These are phyloP conservation scores for Vanderwaltozyma yarrowii DNA, from an alignment of 805 yeast genomes.

Conservation along the genomic window DNA sequence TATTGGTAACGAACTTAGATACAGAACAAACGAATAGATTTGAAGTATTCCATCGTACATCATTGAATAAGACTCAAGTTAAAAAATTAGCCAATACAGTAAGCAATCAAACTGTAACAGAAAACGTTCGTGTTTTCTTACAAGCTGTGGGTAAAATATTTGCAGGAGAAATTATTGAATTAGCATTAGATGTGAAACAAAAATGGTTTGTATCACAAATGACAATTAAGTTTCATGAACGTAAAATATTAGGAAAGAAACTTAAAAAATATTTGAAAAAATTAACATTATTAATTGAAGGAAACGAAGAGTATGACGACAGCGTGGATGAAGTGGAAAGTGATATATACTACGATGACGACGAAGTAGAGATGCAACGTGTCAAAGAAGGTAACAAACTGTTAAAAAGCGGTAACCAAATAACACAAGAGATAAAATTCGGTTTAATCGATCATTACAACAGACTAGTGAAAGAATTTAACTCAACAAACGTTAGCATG, in stretches of 20 bases:
- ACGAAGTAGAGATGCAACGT: slow-evolving; percentile 14
- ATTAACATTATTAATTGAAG: slow-evolving; percentile 20
- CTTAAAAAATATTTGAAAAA: slow-evolving; percentile 31
- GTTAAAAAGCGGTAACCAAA: slow-evolving; percentile 13
- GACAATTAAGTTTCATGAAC: slow-evolving; percentile 31
- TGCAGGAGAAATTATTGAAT: slow-evolving; percentile 81
- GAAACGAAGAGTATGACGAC: slow-evolving; percentile 10
- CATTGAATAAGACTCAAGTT: slow-evolving; percentile 61
- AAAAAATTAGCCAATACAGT: slow-evolving; percentile 72
- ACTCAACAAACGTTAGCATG: slow-evolving; percentile 22
- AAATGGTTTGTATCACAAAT: slow-evolving; percentile 37
- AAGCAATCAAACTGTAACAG: slow-evolving; percentile 70
- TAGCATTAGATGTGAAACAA: slow-evolving; percentile 63
- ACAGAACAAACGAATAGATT: slow-evolving; percentile 79
- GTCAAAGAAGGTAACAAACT: slow-evolving; percentile 16
- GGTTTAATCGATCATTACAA: slow-evolving; percentile 26
- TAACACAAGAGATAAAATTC: slow-evolving; percentile 19
- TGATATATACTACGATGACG: slow-evolving; percentile 25
- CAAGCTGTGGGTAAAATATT: slow-evolving; percentile 84
- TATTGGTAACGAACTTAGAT: slow-evolving; percentile 63
- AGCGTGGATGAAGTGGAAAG: slow-evolving; percentile 23
- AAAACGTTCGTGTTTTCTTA: slow-evolving; percentile 66
- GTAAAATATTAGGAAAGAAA: slow-evolving; percentile 30
- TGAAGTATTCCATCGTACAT: slow-evolving; percentile 76
- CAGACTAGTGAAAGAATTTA: slow-evolving; percentile 21